Evolutionary conservation across 371 early-diverging fungal species (phyloP).

Genomic region (Mortierella sp.): DNA sequence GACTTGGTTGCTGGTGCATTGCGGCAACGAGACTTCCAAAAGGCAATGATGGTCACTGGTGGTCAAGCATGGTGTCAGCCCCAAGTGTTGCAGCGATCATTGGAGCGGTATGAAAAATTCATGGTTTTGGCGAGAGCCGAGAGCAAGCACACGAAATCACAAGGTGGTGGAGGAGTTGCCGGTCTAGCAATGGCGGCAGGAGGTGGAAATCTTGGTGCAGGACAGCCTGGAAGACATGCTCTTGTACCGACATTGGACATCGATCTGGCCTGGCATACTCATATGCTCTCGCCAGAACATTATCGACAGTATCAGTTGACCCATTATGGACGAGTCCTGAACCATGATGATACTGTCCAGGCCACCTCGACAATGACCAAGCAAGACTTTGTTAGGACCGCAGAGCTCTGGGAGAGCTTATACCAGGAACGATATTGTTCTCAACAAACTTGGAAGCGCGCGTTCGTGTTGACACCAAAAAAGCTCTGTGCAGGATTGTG

Average conservation of each 20-base stretch:
- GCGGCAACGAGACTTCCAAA: constrained; percentile 53
- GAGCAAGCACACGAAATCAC: constrained; percentile 17
- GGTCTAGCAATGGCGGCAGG: constrained; percentile 14
- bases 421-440: constrained; percentile 44
- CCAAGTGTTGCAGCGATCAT: constrained; percentile 56
- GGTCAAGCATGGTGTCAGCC: constrained; percentile 53
- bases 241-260: constrained; percentile 60
- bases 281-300: constrained; percentile 58
- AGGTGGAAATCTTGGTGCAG: constrained; percentile 29
- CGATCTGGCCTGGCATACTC: constrained; percentile 61
- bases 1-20: constrained; percentile 51
- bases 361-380: constrained; percentile 52
- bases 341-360: constrained; percentile 63
- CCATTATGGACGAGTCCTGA: constrained; percentile 53
- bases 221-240: constrained; percentile 38
- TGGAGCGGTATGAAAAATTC: constrained; percentile 58
- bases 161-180: neutral
- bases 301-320: constrained; percentile 57
- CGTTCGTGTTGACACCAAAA: constrained; percentile 32
- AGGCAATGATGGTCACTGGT: constrained; percentile 57
- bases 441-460: constrained; percentile 26
- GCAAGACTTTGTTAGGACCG: constrained; percentile 52
- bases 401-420: constrained; percentile 41
- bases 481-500: constrained; percentile 40
- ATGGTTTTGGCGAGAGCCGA: constrained; percentile 43